A percentile compares a stretch with the other conserved stretches of the same genome.
Conservation (phyloP, 2,329 filamentous ascomycete genomes). For the Phialophora tarda region DNA sequence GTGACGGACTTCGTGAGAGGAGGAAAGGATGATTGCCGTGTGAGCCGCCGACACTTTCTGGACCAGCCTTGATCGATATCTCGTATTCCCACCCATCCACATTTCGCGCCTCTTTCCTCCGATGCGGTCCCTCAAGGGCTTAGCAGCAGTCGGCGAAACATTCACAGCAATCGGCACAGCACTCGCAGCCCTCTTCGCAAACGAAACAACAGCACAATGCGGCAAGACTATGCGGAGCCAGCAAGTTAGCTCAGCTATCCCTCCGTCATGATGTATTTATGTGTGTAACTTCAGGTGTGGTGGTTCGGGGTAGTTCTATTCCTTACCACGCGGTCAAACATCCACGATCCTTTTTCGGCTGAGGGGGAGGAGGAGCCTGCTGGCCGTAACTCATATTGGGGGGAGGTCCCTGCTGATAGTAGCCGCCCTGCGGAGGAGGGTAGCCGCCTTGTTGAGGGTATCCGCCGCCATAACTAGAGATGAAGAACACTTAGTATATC, state of each 20-base stretch:
- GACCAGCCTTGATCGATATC: neutral
- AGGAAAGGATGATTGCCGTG: neutral
- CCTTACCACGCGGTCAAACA: slow-evolving; percentile 59
- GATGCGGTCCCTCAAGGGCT: slow-evolving; percentile 8
- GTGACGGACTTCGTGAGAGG: neutral
- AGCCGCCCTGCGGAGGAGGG: slow-evolving; percentile 26
- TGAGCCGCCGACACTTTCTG: neutral
- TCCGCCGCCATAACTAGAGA: neutral
- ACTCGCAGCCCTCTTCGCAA: slow-evolving; percentile 68
- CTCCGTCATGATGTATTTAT: neutral
- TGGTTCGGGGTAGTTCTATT: neutral
- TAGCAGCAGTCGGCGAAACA: slow-evolving; percentile 45
- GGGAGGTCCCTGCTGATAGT: slow-evolving; percentile 31
- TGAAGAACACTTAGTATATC: neutral
- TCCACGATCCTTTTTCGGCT: slow-evolving; percentile 56
- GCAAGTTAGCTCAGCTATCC: neutral
- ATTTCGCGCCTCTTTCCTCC: neutral
- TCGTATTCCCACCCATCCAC: neutral
- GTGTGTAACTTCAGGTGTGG: neutral
- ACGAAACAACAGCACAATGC: slow-evolving; percentile 68
- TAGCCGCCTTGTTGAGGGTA: slow-evolving; percentile 10
- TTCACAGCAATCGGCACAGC: slow-evolving; percentile 66
- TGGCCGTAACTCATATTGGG: slow-evolving; percentile 45
- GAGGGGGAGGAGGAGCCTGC: slow-evolving; percentile 19
- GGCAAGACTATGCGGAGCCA: slow-evolving; percentile 52